Evolutionary conservation across 345 rosid species (phyloP).

Genomic region (Salix purpurea): DNA sequence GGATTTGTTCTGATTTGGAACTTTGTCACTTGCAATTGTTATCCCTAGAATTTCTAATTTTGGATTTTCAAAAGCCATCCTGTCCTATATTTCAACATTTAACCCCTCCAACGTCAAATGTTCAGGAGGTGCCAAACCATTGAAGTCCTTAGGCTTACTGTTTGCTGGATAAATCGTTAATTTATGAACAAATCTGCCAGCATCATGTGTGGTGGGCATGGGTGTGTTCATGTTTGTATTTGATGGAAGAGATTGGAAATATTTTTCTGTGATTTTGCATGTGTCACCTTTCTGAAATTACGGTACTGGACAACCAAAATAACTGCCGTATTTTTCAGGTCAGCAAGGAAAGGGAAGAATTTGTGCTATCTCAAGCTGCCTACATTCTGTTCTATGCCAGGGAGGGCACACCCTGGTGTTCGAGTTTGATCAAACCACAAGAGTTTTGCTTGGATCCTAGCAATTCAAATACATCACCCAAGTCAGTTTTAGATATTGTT

Average conservation of each 20-base stretch:
- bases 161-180: neutral
- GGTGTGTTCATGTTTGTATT: neutral
- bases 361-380: constrained; percentile 64
- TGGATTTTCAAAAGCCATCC: neutral
- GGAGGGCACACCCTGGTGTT: constrained; percentile 71
- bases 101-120: neutral
- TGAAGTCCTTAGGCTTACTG: neutral
- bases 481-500: constrained; percentile 61
- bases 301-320: neutral
- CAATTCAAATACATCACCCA: constrained; percentile 49
- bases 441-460: constrained; percentile 19
- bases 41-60: neutral
- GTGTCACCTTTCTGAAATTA: neutral
- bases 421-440: constrained; percentile 41
- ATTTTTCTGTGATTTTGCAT: neutral
- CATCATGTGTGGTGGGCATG: neutral
- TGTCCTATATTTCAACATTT: neutral
- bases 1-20: neutral
- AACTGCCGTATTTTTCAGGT: constrained; percentile 44
- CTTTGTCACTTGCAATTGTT: neutral
- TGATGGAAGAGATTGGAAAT: neutral
- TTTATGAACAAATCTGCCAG: neutral
- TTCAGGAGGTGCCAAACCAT: neutral
- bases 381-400: constrained; percentile 79
- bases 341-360: constrained; percentile 38